Evolutionary conservation across 73 alveolate genomes (phyloP).

Genomic region (Paramecium primaurelia): DNA sequence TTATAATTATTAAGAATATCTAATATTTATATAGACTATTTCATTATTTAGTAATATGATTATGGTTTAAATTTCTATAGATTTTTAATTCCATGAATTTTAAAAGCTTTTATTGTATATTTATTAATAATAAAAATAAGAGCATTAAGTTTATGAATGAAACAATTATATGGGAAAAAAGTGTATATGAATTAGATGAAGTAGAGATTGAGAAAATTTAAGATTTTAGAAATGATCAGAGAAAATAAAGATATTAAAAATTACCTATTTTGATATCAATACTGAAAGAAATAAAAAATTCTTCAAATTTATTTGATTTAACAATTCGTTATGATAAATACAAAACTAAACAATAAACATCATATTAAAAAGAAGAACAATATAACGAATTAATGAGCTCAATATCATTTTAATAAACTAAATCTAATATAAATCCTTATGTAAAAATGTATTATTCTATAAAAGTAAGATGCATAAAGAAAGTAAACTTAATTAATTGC

Average conservation of each 20-base stretch:
- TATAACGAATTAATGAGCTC: not conserved
- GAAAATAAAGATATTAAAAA: not conserved
- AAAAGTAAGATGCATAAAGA: not conserved
- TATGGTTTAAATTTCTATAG: not conserved
- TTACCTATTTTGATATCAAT: not conserved
- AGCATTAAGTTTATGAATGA: not conserved
- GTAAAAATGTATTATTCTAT: not conserved
- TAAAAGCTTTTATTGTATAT: not conserved
- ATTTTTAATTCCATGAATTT: not conserved
- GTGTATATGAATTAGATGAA: not conserved
- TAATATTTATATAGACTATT: not conserved
- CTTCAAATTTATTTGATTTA: not conserved
- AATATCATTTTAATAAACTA: not conserved
- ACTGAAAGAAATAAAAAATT: not conserved
- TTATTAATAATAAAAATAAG: not conserved
- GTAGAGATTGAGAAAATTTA: not conserved
- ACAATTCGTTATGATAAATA: not conserved
- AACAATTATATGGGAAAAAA: not conserved
- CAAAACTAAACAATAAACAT: not conserved
- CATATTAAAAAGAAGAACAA: not conserved
- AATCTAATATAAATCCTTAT: not conserved
- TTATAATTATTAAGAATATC: not conserved
- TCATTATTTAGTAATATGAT: not conserved
- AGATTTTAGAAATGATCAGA: not conserved
- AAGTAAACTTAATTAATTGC: not conserved